Evolutionary conservation across 208 protist species (phyloP), one percentile per base, ranked within the genome.

Genomic region (Leishmania martiniquensis): DNA sequence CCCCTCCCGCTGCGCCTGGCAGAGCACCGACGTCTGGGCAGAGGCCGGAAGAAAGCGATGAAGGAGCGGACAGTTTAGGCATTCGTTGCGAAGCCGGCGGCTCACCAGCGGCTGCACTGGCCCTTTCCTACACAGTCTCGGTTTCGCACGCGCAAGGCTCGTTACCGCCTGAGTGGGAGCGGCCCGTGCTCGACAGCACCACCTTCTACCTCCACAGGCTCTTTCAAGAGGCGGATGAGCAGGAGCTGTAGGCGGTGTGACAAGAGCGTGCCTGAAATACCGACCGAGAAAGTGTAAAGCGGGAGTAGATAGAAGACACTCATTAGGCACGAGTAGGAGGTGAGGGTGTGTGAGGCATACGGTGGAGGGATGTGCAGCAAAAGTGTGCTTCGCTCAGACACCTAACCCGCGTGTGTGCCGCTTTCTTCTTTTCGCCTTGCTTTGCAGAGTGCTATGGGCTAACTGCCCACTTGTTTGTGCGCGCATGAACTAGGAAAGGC

Each of bases 141-240:
- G 59, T 65, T 12, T 32, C 59, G 22, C 25, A 6, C 29, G 29
- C 17, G 59, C 68, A 60, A 32, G 62, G 75, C 1, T 44, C 51
- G 52, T 78, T 93, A 29, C 91, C 89, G 13, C 89, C 91, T 15
- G 89, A 84, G 17, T 95, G 91, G 87, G 91, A 92, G 66, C 77
- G 85, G 25, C 87, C 91, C 12, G 15, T 75, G 7, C 87, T 90
- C 66, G 71, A 89, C 55, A 85, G 75, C 55, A 60, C 80, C 3
- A 77, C 84, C 17, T 87, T 95, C 20, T 93, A 90, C 54, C 62
- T 94, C 25, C 88, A 93, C 62, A 89, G 92, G 72, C 76, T 95
- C 57, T 83, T 79, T 0, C 86, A 89, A 20, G 91, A 94, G 67
- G 91, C 88, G 49, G 87, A 94, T 68, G 82, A 93, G 67, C 81